Evolutionary conservation across 148 eudicot species (phyloP), one percentile per base, ranked within the genome.

Genomic region (Amaranthus hypochondriacus): DNA sequence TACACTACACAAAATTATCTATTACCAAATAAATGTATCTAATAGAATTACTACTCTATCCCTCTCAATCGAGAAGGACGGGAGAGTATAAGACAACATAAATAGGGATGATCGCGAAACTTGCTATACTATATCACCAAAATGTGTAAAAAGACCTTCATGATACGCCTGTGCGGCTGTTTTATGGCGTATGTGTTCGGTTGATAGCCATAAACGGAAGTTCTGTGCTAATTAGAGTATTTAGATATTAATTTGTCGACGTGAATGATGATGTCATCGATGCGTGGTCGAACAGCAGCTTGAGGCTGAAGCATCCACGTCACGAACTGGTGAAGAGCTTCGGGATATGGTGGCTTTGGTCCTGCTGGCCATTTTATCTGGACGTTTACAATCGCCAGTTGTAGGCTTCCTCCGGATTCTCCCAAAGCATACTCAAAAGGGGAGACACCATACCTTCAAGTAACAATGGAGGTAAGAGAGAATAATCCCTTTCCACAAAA

Each of bases 221-320:
- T 75, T 70, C 42, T 6, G 44, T 67, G 74, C 75, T 73, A 90
- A 42, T 72, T 77, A 56, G 97, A 88, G 85, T 87, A 90, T 82
- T 95, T 95, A 42, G 93, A 39, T 86, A 90, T 85, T 84, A 95
- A 81, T 82, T 90, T 94, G 78, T 92, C 99, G 12, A 95, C 97
- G 12, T 95, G 99, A 77, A 92, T 87, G 80, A 95, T 74, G 60
- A 95, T 87, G 73, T 95, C 99, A 52, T 90, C 97, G 7, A 95
- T 95, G 75, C 85, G 81, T 28, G 99, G 99, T 49, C 99, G 85
- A 65, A 95, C 97, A 6, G 99, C 77, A 59, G 92, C 82, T 74
- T 92, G 97, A 13, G 99, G 97, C 82, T 95, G 99, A 71, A 95
- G 96, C 99, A 95, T 92, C 99, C 99, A 95, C 28, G 93, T 90